Evolutionary conservation across 225 moss, liverwort and hornwort species (phyloP), one percentile per base, ranked within the genome.

Genomic region (Lunularia cruciata): DNA sequence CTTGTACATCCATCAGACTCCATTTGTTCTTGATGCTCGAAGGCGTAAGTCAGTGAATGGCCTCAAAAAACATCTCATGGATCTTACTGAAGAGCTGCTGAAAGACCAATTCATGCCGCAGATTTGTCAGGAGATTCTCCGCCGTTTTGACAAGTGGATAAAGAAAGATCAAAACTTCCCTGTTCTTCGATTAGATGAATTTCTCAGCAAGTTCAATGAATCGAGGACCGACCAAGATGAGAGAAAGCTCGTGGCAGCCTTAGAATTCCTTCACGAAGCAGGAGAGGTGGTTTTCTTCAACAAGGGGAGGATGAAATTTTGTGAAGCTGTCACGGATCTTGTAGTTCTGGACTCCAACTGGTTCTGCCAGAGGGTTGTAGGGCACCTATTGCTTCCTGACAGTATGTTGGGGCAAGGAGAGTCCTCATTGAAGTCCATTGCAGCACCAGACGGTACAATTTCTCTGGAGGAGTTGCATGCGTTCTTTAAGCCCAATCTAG

Each of bases 361-460:
- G 66, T 68, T 77, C 11, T 77, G 72, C 25, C 65, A 10, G 3
- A 28, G 25, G 47, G 20, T 70, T 3, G 55, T 73, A 33, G 74
- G 79, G 7, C 64, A 70, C 13, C 10, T 75, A 13, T 45, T 71
- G 15, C 63, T 65, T n/a, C 65, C 57, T 3, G 26, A 19, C 6
- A 55, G 63, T 23, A n/a, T 76, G 3, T 28, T 30, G 16, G 11
- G 12, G n/a, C 26, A 36, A 25, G 34, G 52, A 19, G 62, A 65
- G 12, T 34, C 43, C 18, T n/a, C 18, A 2, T 43, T 64, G 62
- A 1, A 14, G 1, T 25, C 32, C 4, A 43, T 20, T 56, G 60
- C 25, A 3, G 39, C n/a, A 27, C 8, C 42, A 18, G 70, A 76
- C 16, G 76, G 76, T 3, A 59, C 69, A 8, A 31, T 69, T n/a